Percentiles rank a stretch among this genome's conserved stretches.
Evolutionary conservation across 2,329 filamentous ascomycete genomes (phyloP).

Genomic region (Alternaria burnsii): DNA sequence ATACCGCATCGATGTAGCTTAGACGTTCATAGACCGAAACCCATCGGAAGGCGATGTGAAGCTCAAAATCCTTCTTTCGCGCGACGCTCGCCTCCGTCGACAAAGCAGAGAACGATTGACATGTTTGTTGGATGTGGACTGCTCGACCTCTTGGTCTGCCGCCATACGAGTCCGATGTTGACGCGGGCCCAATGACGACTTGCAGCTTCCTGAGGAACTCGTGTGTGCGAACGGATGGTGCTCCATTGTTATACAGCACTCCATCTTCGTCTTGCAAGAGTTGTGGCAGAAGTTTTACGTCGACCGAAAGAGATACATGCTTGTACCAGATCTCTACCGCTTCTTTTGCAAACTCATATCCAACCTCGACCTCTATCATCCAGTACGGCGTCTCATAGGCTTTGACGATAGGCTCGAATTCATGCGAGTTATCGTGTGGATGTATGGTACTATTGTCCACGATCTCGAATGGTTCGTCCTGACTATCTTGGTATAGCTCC

Average conservation of each 20-base stretch:
- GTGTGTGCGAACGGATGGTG: not conserved
- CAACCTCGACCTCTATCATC: not conserved
- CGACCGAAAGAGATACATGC: not conserved
- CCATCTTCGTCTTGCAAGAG: not conserved
- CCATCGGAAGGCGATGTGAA: not conserved
- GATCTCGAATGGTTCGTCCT: not conserved
- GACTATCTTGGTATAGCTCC: not conserved
- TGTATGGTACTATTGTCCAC: not conserved
- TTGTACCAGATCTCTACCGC: not conserved
- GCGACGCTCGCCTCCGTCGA: not conserved
- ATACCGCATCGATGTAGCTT: not conserved
- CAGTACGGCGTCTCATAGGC: not conserved
- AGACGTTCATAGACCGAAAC: accelerated
- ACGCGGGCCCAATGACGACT: not conserved
- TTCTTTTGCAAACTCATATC: not conserved
- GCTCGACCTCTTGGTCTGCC: not conserved
- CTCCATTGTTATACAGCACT: not conserved
- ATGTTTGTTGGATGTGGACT: not conserved
- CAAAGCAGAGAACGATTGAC: not conserved
- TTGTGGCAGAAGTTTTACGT: not conserved
- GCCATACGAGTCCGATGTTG: accelerated
- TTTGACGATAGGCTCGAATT: not conserved
- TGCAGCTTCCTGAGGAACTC: not conserved
- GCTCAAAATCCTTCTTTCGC: not conserved
- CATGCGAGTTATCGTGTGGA: not conserved